phyloP scores from a whole-genome alignment of 2,329 filamentous ascomycete species.

The Raffaelea ambrosiae region DNA sequence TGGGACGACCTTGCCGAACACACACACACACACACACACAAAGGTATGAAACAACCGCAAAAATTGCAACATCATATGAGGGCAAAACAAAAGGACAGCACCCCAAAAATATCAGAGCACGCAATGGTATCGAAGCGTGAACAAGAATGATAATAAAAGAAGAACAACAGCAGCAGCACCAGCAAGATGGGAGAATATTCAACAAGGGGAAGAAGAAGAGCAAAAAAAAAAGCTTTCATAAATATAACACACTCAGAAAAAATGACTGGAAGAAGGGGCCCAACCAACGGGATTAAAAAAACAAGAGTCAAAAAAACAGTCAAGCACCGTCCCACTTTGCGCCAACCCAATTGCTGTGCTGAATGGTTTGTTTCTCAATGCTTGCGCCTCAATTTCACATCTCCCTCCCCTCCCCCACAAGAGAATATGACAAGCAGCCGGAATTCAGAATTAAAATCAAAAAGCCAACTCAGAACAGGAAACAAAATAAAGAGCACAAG shows the following conservation, averaged over 20 bases:
- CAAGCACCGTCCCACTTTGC: slow-evolving; percentile 13
- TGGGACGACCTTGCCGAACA: too few relatives aligned
- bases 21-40: neutral
- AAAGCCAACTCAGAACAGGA: neutral
- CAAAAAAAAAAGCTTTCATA: neutral
- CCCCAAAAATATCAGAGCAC: slow-evolving; percentile 1
- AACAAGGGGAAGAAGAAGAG: neutral
- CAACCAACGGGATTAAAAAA: too few relatives aligned
- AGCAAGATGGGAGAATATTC: neutral
- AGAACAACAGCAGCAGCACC: neutral
- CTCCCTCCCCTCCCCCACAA: too few relatives aligned
- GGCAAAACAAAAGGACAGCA: neutral
- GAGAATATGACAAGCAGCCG: slow-evolving; percentile 1
- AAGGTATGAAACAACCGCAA: neutral
- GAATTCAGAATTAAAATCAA: slow-evolving; percentile 2
- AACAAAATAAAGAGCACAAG: neutral
- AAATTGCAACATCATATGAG: neutral
- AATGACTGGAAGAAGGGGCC: neutral
- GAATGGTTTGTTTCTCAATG: slow-evolving; percentile 13
- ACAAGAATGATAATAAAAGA: neutral
- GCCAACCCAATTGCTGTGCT: slow-evolving; percentile 16
- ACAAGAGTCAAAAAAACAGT: slow-evolving; percentile 1
- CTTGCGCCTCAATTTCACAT: slow-evolving; percentile 7
- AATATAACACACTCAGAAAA: slow-evolving; percentile 1
- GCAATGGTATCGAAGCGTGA: slow-evolving; percentile 10